Conservation (phyloP, 306 rosid genomes). For the Vicia sativa region DNA sequence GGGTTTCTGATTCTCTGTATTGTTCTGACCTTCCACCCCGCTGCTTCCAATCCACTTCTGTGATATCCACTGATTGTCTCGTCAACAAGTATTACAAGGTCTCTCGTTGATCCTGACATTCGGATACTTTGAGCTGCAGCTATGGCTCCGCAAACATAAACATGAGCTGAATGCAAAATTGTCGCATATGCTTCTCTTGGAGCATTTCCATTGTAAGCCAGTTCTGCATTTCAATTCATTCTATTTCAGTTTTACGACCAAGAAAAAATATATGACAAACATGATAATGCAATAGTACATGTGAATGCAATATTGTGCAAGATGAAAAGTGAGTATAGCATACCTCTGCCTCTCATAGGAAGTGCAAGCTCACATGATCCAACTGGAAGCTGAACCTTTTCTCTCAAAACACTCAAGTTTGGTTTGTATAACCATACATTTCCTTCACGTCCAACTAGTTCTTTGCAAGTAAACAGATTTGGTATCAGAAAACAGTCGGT, state of each 20-base stretch:
- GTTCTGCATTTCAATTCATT: slow-evolving; percentile 53
- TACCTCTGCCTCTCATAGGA: slow-evolving; percentile 81
- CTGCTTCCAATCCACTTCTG: slow-evolving; percentile 87
- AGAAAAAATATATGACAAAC: slow-evolving; percentile 11
- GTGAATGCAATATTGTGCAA: slow-evolving; percentile 2
- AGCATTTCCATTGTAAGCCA: slow-evolving; percentile 63
- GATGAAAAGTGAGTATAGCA: slow-evolving; percentile 35
- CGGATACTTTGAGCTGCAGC: slow-evolving; percentile 96
- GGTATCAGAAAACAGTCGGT: slow-evolving; percentile 78
- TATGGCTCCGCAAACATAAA: slow-evolving; percentile 92
- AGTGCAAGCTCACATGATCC: slow-evolving; percentile 96
- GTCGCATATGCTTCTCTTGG: slow-evolving; percentile 89
- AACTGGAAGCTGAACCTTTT: slow-evolving; percentile 73
- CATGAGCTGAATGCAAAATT: slow-evolving; percentile 92
- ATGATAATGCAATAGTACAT: neutral
- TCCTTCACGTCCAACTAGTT: slow-evolving; percentile 61
- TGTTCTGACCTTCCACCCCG: slow-evolving; percentile 90
- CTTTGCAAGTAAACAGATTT: slow-evolving; percentile 76
- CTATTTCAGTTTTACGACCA: slow-evolving; percentile 16
- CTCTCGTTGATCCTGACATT: slow-evolving; percentile 83
- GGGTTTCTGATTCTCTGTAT: slow-evolving; percentile 91
- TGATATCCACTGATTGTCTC: slow-evolving; percentile 80
- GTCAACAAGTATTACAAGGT: slow-evolving; percentile 90
- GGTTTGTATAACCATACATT: slow-evolving; percentile 82
- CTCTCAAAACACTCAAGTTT: slow-evolving; percentile 65